Base-by-base conservation (phyloP, 2,329 filamentous ascomycete genomes). In the Claviceps cyperi region DNA sequence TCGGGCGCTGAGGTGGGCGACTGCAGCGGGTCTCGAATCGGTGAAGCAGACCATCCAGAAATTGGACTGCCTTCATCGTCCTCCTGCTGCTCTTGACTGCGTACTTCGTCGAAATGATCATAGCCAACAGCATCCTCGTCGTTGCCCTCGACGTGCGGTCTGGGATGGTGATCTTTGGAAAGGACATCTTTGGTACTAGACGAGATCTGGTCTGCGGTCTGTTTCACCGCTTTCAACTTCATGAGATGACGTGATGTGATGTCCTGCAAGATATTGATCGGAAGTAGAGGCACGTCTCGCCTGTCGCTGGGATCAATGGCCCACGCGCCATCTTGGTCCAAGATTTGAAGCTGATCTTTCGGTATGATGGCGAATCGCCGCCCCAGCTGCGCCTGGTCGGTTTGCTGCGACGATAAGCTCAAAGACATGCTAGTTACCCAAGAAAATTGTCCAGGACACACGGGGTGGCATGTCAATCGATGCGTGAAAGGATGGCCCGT, bases 301-400 rank as follows among this genome's bases (percentile, higher is more conserved):
- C 56, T 54, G 8, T 51, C 52, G 14, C 55, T 59, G 5, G 59
- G 46, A 38, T 59, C 55, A 3, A 60, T 54, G 3, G 60, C 61
- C 70, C 70, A 73, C 1, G 69, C 62, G 48, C 63, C 59, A 3
- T 59, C 47, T 0, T 55, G 50, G 2, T 66, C 61, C 1, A 74
- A 58, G 2, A 73, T 56, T 4, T 49, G 48, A 24, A 59, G 59
- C 53, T 75, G 72, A 40, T 70, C 64, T 15, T 58, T 61, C 0
- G 69, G 66, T 6, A 73, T 61, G 22, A 50, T 61, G 17, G 62
- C 52, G 19, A 63, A 53, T 13, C 59, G 60, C 11, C 58, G 61
- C 43, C 55, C 43, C 41, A 66, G 53, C 37, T 62, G 52, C 36
- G 57, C 53, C 37, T 50, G 38, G 24, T 63, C 39, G 44, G 57